Evolutionary conservation across 106 monocot genomes (phyloP), one percentile per base, ranked within the genome.

Genomic region (Allium sativum): DNA sequence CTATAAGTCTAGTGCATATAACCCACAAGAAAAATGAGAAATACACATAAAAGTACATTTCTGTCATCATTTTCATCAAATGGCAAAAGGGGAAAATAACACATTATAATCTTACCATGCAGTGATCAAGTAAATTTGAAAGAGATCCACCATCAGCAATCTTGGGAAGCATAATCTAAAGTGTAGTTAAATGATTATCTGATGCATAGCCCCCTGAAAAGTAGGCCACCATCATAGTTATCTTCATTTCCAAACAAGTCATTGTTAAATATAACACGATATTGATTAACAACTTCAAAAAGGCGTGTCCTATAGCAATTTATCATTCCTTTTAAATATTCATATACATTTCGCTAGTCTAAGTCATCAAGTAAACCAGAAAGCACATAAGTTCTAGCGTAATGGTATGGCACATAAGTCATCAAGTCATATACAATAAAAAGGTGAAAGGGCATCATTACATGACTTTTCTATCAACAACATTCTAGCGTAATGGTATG

Each of bases 241-340:
- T 86, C 94, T 56, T 94, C 86, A 68, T 65, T 94, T 42, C 94
- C 82, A 66, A 87, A 91, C 64, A 84, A 87, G 72, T 88, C 91
- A 70, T 96, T 96, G 74, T 61, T 91, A 69, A 91, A 96, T 72
- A 91, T 91, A 12, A 91, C 86, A 16, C 91, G 68, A 66, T 91
- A 96, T 66, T 96, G 91, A 75, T 87, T 96, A 45, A 96, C 96
- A 74, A 96, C 77, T 64, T 96, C 96, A 72, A 96, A 96, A 18
- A 96, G 75, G 69, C 91, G 84, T 68, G 71, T 87, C 66, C 96
- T 71, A 60, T 96, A 87, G 76, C 80, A 96, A 65, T 82, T 78
- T 40, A 91, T 78, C 87, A 91, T 96, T 60, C 84, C 96, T 73
- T 84, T 91, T 51, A 96, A 67, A 68, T 90, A 96, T 3, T 91